Evolutionary conservation across 1,284 basidiomycete species (phyloP), one percentile per base, ranked within the genome.

Genomic region (Polyporus tsugae): DNA sequence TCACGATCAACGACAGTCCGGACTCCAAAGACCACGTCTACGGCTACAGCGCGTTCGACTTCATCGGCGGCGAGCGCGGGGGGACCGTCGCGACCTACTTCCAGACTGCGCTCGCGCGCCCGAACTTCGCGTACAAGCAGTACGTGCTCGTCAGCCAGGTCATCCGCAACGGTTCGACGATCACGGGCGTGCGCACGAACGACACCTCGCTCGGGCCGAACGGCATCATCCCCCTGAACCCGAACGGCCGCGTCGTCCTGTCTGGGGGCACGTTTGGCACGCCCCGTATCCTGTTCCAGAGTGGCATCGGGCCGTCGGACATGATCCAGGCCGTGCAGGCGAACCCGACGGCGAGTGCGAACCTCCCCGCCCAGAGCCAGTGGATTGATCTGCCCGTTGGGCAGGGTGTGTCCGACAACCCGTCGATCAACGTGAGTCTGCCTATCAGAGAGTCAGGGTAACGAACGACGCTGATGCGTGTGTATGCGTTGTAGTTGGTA

Each of bases 361-460:
- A 82, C 65, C 79, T 91, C 17, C 89, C 89, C 11, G 81, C 86
- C 9, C 70, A 81, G 70, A 74, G 77, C 17, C 76, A 87, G 58
- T 91, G 82, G 79, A 90, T 90, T 76, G 81, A 89, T 76, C 80
- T 90, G 25, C 89, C 89, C 6, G 88, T 90, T 36, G 88, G 89
- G 5, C 78, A 76, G 67, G 75, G 78, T 70, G 86, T 87, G 15
- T 84, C 82, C 46, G 89, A 91, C 76, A 90, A 89, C 76, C 89
- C 89, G 36, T 89, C 87, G 10, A 87, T 91, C 74, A 89, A 89
- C 72, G 86, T 88, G 67, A 62, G 84, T 74, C 13, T 22, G 29
- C 19, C 11, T 15, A 17, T 25, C 6, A 17, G 10, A 36, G 9
- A 4, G 13, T 25, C 22, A 25, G 10, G 22, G 25, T 9, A 29